These are phyloP conservation scores for Rugiboletus extremiorientalis DNA, from an alignment of 1,284 basidiomycete genomes.

Conservation along the genomic window DNA sequence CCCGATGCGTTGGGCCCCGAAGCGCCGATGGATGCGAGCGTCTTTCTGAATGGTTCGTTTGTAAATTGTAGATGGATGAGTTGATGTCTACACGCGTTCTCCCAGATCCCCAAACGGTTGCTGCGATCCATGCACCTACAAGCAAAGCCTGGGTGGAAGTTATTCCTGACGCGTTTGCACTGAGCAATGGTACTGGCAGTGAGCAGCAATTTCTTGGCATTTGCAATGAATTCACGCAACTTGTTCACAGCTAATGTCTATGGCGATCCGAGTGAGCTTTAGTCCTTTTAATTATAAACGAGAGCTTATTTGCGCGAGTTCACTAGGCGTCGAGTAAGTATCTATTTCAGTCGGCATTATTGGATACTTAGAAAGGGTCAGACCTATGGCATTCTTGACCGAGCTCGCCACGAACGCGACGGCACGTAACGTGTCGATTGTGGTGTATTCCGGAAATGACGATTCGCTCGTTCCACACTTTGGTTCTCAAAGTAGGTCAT, in stretches of 20 bases:
- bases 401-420: slow-evolving; percentile 65
- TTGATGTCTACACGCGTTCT: no score
- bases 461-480: slow-evolving; percentile 64
- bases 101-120: slow-evolving; percentile 50
- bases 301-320: no score
- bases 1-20: slow-evolving; percentile 53
- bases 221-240: no score
- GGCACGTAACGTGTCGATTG: slow-evolving; percentile 45
- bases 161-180: slow-evolving; percentile 54
- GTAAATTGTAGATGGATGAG: no score
- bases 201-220: no score
- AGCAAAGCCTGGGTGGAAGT: slow-evolving; percentile 55
- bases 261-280: no score
- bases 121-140: slow-evolving; percentile 68
- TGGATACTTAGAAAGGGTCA: slow-evolving; percentile 28
- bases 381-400: slow-evolving; percentile 62
- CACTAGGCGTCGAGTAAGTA: slow-evolving; percentile 51
- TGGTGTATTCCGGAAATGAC: slow-evolving; percentile 68
- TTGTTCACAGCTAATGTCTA: no score
- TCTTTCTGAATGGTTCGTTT: slow-evolving; percentile 61
- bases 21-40: slow-evolving; percentile 44
- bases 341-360: not conserved
- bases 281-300: no score
- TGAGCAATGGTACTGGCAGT: slow-evolving; percentile 34
- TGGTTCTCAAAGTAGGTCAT: slow-evolving; percentile 60